Evolutionary conservation across 176 grass and related monocot species (phyloP).

Genomic region (Urochloa ruziziensis): DNA sequence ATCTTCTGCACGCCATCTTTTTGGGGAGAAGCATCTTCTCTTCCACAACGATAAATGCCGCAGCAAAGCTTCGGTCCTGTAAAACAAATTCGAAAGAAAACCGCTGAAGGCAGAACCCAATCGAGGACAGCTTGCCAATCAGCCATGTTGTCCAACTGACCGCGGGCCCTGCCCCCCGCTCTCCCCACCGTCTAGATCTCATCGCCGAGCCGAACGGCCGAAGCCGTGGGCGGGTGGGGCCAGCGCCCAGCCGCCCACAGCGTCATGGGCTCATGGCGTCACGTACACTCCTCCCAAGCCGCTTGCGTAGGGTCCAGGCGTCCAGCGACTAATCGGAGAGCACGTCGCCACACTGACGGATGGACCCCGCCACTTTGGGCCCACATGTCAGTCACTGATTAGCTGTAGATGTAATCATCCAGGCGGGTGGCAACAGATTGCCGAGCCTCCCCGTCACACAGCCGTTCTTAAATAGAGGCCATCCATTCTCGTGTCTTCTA

Average conservation of each 20-base stretch:
- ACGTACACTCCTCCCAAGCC: background rate
- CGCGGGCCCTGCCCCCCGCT: background rate
- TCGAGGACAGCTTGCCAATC: background rate
- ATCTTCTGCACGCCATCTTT: background rate
- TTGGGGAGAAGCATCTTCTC: background rate
- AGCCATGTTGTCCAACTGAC: background rate
- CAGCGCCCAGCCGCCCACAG: background rate
- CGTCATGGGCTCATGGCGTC: background rate
- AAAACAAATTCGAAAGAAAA: background rate
- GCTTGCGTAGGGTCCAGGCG: background rate
- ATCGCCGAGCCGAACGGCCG: slow-evolving; percentile 7
- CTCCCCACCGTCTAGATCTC: background rate
- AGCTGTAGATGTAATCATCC: too few species aligned
- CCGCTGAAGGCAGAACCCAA: background rate
- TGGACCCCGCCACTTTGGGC: rapidly evolving
- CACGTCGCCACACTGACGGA: background rate
- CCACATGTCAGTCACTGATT: background rate
- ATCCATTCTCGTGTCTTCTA: slow-evolving; percentile 11
- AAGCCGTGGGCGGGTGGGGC: slow-evolving; percentile 19
- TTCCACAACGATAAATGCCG: background rate
- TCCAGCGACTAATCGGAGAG: background rate
- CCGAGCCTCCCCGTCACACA: background rate
- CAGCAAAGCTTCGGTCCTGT: background rate
- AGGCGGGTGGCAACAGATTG: background rate
- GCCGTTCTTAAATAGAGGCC: slow-evolving; percentile 35